Conservation (phyloP, 2,329 filamentous ascomycete species). For the Aspergillus udagawae region DNA sequence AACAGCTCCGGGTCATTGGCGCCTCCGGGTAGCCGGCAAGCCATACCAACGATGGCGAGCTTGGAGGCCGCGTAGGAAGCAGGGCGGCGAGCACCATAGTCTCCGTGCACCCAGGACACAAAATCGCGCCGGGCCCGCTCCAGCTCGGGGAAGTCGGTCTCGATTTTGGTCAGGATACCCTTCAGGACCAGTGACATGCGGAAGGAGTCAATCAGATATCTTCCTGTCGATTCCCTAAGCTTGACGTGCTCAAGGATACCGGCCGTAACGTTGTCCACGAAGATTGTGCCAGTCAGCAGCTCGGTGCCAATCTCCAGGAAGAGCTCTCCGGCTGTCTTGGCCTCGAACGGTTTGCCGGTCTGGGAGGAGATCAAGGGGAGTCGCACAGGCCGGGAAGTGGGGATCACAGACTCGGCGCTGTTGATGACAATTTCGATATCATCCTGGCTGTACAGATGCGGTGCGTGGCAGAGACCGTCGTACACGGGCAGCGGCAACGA, state of each 20-base stretch:
- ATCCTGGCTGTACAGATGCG: slow-evolving; percentile 41
- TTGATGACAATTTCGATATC: slow-evolving; percentile 2
- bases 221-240: background rate
- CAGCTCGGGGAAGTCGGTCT: slow-evolving; percentile 1
- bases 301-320: slow-evolving; percentile 10
- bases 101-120: slow-evolving; percentile 2
- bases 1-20: slow-evolving; percentile 24
- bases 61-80: slow-evolving; percentile 14
- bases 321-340: slow-evolving; percentile 5
- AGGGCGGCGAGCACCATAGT: slow-evolving; percentile 3
- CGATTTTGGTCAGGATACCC: background rate
- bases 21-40: slow-evolving; percentile 17
- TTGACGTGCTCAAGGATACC: slow-evolving; percentile 2
- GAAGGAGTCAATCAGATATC: slow-evolving; percentile 2
- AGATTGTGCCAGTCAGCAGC: slow-evolving; percentile 9
- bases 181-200: slow-evolving; percentile 8
- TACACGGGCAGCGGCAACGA: slow-evolving; percentile 17
- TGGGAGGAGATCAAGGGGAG: slow-evolving; percentile 7
- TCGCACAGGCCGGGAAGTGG: background rate
- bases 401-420: slow-evolving; percentile 3
- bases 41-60: slow-evolving; percentile 25
- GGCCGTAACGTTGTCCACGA: slow-evolving; percentile 6
- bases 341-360: slow-evolving; percentile 7
- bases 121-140: background rate
- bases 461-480: slow-evolving; percentile 31